These are phyloP conservation scores for Paramecium caudatum DNA, from an alignment of 73 alveolate species.

Conservation along the genomic window DNA sequence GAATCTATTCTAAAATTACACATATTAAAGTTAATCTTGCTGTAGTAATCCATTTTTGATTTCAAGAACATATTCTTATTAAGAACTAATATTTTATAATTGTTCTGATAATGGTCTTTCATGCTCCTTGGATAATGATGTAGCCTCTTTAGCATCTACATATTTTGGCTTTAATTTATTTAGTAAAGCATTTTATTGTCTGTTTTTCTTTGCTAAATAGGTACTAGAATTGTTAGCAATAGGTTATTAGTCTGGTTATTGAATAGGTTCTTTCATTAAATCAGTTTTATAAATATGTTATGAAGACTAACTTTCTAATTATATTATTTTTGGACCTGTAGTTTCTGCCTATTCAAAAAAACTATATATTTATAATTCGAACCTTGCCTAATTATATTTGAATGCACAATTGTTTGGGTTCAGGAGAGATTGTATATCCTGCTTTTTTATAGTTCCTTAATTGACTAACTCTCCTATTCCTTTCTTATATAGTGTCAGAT, in stretches of 20 bases:
- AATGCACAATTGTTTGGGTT: slow-evolving; percentile 9
- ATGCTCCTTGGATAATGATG: slow-evolving; percentile 2
- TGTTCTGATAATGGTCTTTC: slow-evolving; percentile 28
- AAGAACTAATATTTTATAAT: slow-evolving; percentile 11
- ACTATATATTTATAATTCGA: background rate
- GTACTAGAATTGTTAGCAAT: background rate
- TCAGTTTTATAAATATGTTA: slow-evolving; percentile 14
- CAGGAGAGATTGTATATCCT: background rate
- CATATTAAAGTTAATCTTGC: slow-evolving; percentile 11
- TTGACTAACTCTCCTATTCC: background rate
- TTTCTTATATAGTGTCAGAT: background rate
- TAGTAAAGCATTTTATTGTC: no score
- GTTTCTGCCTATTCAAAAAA: background rate
- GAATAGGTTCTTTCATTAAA: background rate
- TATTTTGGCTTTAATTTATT: slow-evolving; percentile 51
- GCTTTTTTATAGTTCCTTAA: background rate
- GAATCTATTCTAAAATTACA: slow-evolving; percentile 32
- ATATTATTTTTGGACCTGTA: background rate
- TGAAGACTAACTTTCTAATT: background rate
- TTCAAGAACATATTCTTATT: background rate
- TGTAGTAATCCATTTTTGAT: slow-evolving; percentile 22
- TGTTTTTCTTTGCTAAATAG: no score
- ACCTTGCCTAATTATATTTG: slow-evolving; percentile 5
- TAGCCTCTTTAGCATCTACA: background rate
- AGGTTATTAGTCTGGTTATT: no score